Conservation (phyloP, 2,329 filamentous ascomycete genomes). For the Aspergillus neotritici region DNA sequence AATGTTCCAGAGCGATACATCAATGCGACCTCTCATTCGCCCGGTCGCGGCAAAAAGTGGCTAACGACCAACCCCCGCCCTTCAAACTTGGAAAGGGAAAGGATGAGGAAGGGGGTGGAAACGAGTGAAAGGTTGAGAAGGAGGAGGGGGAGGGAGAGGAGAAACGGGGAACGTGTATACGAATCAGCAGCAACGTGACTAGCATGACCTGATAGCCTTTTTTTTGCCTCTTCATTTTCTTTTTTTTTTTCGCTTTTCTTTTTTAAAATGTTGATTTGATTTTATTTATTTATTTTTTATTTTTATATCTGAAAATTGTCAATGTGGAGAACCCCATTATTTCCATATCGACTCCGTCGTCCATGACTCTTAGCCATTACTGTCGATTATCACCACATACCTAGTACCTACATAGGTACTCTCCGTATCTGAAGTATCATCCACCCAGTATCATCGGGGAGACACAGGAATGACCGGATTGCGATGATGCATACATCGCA, state of each 20-base stretch:
- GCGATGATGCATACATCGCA: not conserved
- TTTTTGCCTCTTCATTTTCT: not conserved
- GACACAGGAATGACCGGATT: no score
- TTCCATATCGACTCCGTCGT: no score
- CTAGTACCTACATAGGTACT: no score
- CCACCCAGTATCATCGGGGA: no score
- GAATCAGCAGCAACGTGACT: constrained; percentile 6
- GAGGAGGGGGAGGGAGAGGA: not conserved
- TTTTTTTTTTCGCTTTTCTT: not conserved
- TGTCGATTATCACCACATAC: no score
- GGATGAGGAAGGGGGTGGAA: not conserved
- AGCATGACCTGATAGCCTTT: not conserved
- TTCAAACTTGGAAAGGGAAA: not conserved
- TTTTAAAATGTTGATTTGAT: no score
- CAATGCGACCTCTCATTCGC: constrained; percentile 13
- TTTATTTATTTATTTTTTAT: no score
- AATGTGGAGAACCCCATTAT: no score
- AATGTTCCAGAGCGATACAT: constrained; percentile 2
- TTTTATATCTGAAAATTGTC: no score
- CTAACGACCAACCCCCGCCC: not conserved
- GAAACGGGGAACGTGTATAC: not conserved
- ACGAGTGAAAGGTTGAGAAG: not conserved
- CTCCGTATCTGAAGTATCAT: no score
- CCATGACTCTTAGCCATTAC: no score
- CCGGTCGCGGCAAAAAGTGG: constrained; percentile 2